Evolutionary conservation across 1,139 yeast genomes (phyloP).

Genomic region (Taphrina pruni): DNA sequence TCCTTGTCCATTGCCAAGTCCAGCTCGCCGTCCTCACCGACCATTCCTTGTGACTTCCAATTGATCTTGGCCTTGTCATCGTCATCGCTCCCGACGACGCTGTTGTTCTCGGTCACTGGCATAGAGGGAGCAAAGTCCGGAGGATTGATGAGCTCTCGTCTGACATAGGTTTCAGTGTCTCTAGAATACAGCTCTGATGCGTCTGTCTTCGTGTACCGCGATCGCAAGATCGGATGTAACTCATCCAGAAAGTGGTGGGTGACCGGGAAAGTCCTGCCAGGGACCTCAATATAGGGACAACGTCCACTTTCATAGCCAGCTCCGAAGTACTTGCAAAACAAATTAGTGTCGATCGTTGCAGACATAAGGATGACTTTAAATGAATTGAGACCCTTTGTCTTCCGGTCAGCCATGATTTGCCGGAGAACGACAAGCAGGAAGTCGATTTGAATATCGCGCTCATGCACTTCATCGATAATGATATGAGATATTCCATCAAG

Average conservation of each 20-base stretch:
- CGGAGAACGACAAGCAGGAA: slow-evolving; percentile 71
- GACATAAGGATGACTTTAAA: slow-evolving; percentile 72
- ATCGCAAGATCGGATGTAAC: slow-evolving; percentile 14
- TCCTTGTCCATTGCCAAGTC: slow-evolving; percentile 31
- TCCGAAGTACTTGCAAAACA: slow-evolving; percentile 64
- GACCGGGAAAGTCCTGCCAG: slow-evolving; percentile 82
- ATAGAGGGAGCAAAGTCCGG: slow-evolving; percentile 16
- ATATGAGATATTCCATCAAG: slow-evolving; percentile 67
- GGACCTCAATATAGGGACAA: slow-evolving; percentile 68
- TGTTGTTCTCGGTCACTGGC: slow-evolving; percentile 24
- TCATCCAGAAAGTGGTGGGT: slow-evolving; percentile 60
- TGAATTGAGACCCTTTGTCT: slow-evolving; percentile 44
- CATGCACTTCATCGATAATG: slow-evolving; percentile 85
- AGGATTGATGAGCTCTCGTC: slow-evolving; percentile 30
- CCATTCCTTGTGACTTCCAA: slow-evolving; percentile 38
- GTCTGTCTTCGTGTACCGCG: slow-evolving; percentile 14
- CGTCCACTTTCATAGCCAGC: slow-evolving; percentile 50
- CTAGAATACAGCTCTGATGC: slow-evolving; percentile 29
- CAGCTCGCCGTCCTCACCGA: slow-evolving; percentile 37
- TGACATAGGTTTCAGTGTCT: slow-evolving; percentile 31
- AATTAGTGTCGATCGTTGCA: slow-evolving; percentile 72
- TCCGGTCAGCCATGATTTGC: slow-evolving; percentile 57
- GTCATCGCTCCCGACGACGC: slow-evolving; percentile 22
- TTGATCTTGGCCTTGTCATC: slow-evolving; percentile 29
- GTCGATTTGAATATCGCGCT: slow-evolving; percentile 80